Conservation (phyloP, 2,329 filamentous ascomycete genomes). For the Ceratocystis papillata region DNA sequence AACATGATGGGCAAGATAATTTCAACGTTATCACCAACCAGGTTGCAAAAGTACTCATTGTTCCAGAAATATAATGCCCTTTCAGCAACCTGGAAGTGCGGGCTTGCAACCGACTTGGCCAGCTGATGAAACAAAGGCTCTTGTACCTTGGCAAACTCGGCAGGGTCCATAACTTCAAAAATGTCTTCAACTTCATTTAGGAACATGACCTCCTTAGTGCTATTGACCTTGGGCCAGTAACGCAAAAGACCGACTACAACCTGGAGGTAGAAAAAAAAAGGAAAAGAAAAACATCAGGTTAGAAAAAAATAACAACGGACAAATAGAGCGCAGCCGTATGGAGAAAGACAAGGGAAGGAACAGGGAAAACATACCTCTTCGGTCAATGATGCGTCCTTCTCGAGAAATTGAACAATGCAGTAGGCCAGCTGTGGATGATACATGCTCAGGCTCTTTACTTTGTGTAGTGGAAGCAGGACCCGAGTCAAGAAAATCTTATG, state of each 20-base stretch:
- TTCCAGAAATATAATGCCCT: slow-evolving; percentile 99
- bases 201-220: slow-evolving; percentile 99
- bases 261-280: slow-evolving; percentile 34
- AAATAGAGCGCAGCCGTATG: slow-evolving; percentile 9
- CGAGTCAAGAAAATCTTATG: slow-evolving; percentile 96
- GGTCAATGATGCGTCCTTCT: slow-evolving; percentile 92
- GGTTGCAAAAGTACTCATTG: slow-evolving; percentile 99
- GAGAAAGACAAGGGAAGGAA: slow-evolving; percentile 19
- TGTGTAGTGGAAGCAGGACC: slow-evolving; percentile 86
- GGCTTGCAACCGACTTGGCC: slow-evolving; percentile 94
- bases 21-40: slow-evolving; percentile 97
- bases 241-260: slow-evolving; percentile 87
- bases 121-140: slow-evolving; percentile 95
- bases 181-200: slow-evolving; percentile 98
- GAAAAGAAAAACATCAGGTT: slow-evolving; percentile 24
- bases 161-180: slow-evolving; percentile 98
- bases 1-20: slow-evolving; percentile 99
- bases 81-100: slow-evolving; percentile 97
- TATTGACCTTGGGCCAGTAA: slow-evolving; percentile 99
- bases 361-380: slow-evolving; percentile 64
- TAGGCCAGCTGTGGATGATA: slow-evolving; percentile 97
- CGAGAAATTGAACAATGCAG: slow-evolving; percentile 96
- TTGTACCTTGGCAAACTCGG: slow-evolving; percentile 96
- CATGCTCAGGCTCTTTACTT: slow-evolving; percentile 99
- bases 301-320: neutral